Base-by-base conservation (phyloP, 768 basidiomycete species). In the Termitomyces heimii region DNA sequence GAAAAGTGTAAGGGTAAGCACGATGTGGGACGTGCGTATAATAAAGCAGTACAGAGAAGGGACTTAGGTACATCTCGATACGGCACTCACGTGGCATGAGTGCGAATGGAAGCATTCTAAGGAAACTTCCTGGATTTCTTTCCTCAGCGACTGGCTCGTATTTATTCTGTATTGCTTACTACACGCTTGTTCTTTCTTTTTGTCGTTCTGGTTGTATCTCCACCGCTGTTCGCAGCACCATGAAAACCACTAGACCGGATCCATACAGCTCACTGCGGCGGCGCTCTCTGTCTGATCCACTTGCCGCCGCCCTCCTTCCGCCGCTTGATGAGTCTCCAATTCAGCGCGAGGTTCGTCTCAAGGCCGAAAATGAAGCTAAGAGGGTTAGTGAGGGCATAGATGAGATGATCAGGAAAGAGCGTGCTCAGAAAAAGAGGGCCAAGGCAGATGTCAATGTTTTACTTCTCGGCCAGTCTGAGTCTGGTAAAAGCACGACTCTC, bases 391-490 rank as follows among this genome's bases (percentile, higher is more conserved):
- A 92, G 64, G 74, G 75, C 22, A 94, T 94, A 65, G 91, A 94
- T 71, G 85, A 87, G 60, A 83, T 86, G 82, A 75, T 94, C 66
- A 80, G 81, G 57, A 74, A 76, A 62, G 90, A 92, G 65, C 72
- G 78, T 57, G 79, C 76, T 54, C 83, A 87, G 60, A 74, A 71
- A 65, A 84, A 79, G 72, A 84, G 79, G 69, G 68, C 71, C 39
- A 83, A 79, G 61, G 77, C 82, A 61, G 83, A 85, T 66, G 82
- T 92, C 70, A 86, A 86, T 67, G 82, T 93, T 53, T 75, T 93
- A 54, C 77, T 93, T 59, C 82, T 93, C 42, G 91, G 91, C 52
- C 91, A 93, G 79, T 92, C 90, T 60, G 90, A 92, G 78, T 91
- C 88, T 65, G 91, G 90, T 40, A 93, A 92, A 77, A 90, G 88